Conservation (phyloP, 2,329 filamentous ascomycete genomes). For the Calycina herbarum region DNA sequence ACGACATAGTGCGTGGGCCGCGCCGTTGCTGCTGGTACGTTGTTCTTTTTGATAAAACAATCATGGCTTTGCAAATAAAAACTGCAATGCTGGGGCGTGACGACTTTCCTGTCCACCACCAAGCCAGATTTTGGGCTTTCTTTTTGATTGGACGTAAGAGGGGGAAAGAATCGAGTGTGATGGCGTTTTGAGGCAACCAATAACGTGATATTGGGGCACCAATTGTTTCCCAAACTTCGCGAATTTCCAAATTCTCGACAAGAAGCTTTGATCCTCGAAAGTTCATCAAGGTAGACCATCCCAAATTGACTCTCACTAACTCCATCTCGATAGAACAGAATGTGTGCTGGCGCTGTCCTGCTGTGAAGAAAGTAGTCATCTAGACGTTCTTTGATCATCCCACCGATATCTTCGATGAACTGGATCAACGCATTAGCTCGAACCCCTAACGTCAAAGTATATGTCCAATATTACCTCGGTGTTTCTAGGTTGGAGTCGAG, state of each 20-base stretch:
- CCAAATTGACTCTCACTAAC: neutral
- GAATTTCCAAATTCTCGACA: no score
- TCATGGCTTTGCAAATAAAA: constrained; percentile 81
- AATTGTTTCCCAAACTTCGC: no score
- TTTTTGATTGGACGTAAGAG: no score
- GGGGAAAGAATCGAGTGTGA: constrained; percentile 6
- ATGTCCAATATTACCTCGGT: constrained; percentile 4
- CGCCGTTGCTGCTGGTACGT: constrained; percentile 59
- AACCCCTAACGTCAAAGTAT: no score
- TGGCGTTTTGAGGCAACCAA: constrained; percentile 6
- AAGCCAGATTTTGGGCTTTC: constrained; percentile 55
- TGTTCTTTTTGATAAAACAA: constrained; percentile 55
- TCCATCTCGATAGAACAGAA: constrained; percentile 19
- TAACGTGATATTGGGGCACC: no score
- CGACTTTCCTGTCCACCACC: constrained; percentile 78
- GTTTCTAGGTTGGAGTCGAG: constrained; percentile 12
- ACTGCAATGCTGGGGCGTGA: constrained; percentile 71
- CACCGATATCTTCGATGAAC: no score
- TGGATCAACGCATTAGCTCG: no score
- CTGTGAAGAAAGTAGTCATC: no score
- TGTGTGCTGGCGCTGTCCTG: neutral
- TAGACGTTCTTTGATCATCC: no score
- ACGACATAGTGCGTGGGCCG: constrained; percentile 80
- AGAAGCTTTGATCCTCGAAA: no score
- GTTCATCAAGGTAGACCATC: neutral